These are phyloP conservation scores for Mycena chlorophos DNA, from an alignment of 768 basidiomycete genomes.

Conservation along the genomic window DNA sequence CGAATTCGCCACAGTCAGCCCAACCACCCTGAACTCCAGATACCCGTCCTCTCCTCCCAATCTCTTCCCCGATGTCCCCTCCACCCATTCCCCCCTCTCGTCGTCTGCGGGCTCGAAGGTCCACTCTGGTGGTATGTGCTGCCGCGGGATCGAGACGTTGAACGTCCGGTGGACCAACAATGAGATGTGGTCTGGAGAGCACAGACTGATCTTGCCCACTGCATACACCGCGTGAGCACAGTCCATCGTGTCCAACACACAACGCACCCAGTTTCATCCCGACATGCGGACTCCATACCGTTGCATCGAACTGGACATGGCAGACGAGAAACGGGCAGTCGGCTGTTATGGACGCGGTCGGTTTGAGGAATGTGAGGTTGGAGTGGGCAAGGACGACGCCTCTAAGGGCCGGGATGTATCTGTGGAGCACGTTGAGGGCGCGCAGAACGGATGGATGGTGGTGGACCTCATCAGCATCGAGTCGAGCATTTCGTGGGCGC, in stretches of 20 bases:
- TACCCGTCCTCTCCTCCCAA: slow-evolving; percentile 70
- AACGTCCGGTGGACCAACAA: slow-evolving; percentile 89
- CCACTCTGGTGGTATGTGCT: slow-evolving; percentile 85
- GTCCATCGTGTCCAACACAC: slow-evolving; percentile 1
- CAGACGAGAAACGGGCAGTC: slow-evolving; percentile 88
- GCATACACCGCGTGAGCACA: slow-evolving; percentile 5
- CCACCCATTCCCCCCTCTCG: slow-evolving; percentile 67
- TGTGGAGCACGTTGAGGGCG: slow-evolving; percentile 31
- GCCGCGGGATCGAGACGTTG: slow-evolving; percentile 91
- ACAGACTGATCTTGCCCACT: slow-evolving; percentile 88
- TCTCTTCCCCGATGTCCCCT: slow-evolving; percentile 62
- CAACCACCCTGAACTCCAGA: slow-evolving; percentile 84
- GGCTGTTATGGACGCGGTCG: slow-evolving; percentile 65
- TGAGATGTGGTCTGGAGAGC: slow-evolving; percentile 89
- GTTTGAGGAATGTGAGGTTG: slow-evolving; percentile 64
- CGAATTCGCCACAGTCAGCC: slow-evolving; percentile 86
- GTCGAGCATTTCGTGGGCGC: slow-evolving; percentile 88
- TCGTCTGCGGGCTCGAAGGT: slow-evolving; percentile 76
- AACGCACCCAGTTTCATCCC: slow-evolving; percentile 77
- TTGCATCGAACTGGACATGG: slow-evolving; percentile 75
- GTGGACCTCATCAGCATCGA: slow-evolving; percentile 95
- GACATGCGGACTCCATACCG: slow-evolving; percentile 84
- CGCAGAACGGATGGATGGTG: slow-evolving; percentile 19
- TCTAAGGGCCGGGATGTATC: slow-evolving; percentile 83
- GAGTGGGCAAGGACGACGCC: slow-evolving; percentile 90